Base-by-base conservation (phyloP, 2,329 filamentous ascomycete genomes). In the Xylaria sp. region DNA sequence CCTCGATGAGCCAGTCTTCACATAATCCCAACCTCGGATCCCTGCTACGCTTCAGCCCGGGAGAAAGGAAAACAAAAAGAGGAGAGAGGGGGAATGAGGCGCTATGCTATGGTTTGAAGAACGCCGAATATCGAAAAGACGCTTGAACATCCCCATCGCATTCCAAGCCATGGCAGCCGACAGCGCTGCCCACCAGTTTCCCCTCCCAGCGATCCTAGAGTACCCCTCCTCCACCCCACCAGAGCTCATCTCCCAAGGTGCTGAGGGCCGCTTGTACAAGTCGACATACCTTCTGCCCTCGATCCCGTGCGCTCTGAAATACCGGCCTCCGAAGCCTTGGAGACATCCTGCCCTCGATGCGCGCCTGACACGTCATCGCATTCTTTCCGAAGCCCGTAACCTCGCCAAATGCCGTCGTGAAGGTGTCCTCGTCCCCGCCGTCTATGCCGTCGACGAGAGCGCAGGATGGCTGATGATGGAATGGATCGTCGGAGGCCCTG, bases 181-280 rank as follows among this genome's bases (percentile, higher is more conserved):
- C 47, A 28, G 33, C 31, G 57, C 53, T 58, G 43, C 57, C 40
- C 60, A 64, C 17, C 43, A 61, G 40, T 82, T 82, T 70, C 78
- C 82, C 68, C 87, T 92, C 65, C 89, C 89, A 38, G 77, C 82
- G 35, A 84, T 89, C 69, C 89, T 93, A 77, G 82, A 83, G 61
- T 80, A 87, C 79, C 84, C 85, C 75, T 80, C 84, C 65, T 81
- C 86, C 40, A 76, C 82, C 69, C 78, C 85, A 51, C 87, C 92
- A 66, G 77, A 75, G 51, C 90, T 97, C 73, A 87, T 98, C 70
- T 89, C 92, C 60, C 95, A 98, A 83, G 95, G 95, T 79, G 95
- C 95, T 75, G 95, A 99, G 86, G 94, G 92, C 63, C 92, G 94
- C 68, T 87, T 99, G 74, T 98, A 96, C 86, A 89, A 88, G 77